These are phyloP conservation scores for Cyclotella choctawhatcheeana DNA, from an alignment of 108 stramenopile species.

Conservation along the genomic window DNA sequence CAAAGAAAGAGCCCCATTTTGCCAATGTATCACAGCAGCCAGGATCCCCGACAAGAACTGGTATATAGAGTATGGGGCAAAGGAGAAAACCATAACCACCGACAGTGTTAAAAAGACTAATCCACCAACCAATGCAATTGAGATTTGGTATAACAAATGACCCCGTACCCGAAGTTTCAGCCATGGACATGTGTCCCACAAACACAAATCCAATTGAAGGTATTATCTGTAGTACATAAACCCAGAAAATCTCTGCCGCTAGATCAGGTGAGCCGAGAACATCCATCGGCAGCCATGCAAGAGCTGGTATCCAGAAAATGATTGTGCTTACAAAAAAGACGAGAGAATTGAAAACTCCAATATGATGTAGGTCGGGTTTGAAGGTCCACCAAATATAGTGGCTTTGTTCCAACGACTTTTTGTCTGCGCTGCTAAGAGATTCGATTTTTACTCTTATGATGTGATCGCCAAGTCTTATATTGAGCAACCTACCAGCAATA, in stretches of 20 bases:
- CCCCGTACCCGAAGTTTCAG: neutral
- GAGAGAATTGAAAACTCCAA: neutral
- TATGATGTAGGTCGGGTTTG: neutral
- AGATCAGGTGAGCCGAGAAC: neutral
- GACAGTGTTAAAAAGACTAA: neutral
- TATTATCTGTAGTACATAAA: neutral
- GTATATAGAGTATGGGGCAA: neutral
- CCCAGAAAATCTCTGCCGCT: neutral
- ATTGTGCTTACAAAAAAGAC: neutral
- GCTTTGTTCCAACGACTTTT: neutral
- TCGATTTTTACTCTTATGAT: neutral
- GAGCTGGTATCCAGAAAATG: neutral
- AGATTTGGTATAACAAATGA: neutral
- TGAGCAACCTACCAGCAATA: neutral
- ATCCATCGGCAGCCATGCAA: neutral
- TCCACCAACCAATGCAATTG: neutral
- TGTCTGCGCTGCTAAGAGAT: too few relatives aligned
- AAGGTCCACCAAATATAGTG: neutral
- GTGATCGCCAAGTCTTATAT: neutral
- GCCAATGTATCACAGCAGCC: neutral
- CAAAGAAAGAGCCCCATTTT: neutral
- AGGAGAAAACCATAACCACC: neutral
- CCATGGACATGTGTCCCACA: neutral
- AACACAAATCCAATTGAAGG: neutral
- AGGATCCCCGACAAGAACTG: neutral